Base-by-base conservation (phyloP, 2,329 filamentous ascomycete species). In the Thelonectria discophora region DNA sequence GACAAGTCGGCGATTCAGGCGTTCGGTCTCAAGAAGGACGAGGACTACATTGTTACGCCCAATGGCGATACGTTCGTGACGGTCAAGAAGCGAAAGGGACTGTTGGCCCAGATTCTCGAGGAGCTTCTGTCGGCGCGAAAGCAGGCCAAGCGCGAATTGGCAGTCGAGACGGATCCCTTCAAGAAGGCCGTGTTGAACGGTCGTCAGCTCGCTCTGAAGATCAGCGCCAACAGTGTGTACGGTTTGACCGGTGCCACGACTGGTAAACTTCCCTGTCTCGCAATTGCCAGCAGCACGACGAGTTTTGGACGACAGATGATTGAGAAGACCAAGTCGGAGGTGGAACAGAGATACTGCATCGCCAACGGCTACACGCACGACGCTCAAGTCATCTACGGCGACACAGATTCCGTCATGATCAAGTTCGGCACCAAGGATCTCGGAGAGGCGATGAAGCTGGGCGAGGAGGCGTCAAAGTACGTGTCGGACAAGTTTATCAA, bases 341-440 rank as follows among this genome's bases (percentile, higher is more conserved):
- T 99, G 7, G 94, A 98, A 78, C 84, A 86, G 42, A 89, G 88
- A 68, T 99, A 97, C 78, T 94, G 87, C 50, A 94, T 97, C 58
- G 92, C 92, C 51, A 98, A 99, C 72, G 95, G 95, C 17, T 99
- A 98, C 78, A 88, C 86, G 2, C 93, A 98, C 75, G 92, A 99
- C 76, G 95, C 95, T 0, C 89, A 97, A 74, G 95, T 99, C 79
- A 96, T 99, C 65, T 99, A 99, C 70, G 95, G 95, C 81, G 95
- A 99, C 78, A 99, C 95, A 2, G 95, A 99, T 84, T 99, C 95
- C 9, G 95, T 99, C 80, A 99, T 99, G 95, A 94, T 99, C 64
- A 98, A 97, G 74, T 99, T 99, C 69, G 95, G 95, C 45, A 94
- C 93, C 10, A 89, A 88, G 43, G 93, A 97, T 66, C 83, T 99